A percentile compares a stretch with the other conserved stretches of the same genome.
These are phyloP conservation scores for Diplocarpon mali DNA, from an alignment of 2,329 filamentous ascomycete species.

Conservation along the genomic window DNA sequence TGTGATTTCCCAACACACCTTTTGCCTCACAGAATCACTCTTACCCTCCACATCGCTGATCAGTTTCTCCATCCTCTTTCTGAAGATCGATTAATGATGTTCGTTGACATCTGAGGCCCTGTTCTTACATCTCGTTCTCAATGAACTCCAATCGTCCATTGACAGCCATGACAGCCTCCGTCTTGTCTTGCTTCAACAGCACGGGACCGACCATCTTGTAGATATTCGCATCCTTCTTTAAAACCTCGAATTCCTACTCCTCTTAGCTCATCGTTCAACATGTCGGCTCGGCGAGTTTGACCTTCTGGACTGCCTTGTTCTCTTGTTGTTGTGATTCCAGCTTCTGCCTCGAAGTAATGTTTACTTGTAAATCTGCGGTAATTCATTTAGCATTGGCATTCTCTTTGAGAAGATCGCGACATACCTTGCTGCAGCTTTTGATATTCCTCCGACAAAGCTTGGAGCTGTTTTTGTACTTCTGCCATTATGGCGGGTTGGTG, in stretches of 20 bases:
- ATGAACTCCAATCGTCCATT: constrained; percentile 89
- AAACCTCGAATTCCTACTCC: constrained; percentile 63
- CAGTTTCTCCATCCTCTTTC: constrained; percentile 54
- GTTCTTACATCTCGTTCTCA: constrained; percentile 73
- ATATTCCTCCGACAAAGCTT: constrained; percentile 77
- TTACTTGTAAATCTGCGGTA: constrained; percentile 60
- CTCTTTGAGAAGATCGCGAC: neutral
- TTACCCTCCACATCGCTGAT: constrained; percentile 53
- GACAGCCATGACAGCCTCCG: constrained; percentile 82
- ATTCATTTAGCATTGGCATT: constrained; percentile 5
- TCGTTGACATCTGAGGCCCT: no score
- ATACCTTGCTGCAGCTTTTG: constrained; percentile 74
- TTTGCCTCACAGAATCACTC: constrained; percentile 52
- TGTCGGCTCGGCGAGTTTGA: constrained; percentile 26
- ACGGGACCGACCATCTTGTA: constrained; percentile 95
- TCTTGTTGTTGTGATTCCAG: constrained; percentile 92
- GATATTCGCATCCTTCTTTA: constrained; percentile 76
- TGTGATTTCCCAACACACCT: constrained; percentile 35
- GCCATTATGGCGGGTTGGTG: constrained; percentile 40
- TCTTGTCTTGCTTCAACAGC: constrained; percentile 85
- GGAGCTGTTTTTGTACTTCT: constrained; percentile 65
- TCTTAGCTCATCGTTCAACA: constrained; percentile 9
- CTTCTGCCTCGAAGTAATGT: constrained; percentile 73
- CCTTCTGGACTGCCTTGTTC: constrained; percentile 78
- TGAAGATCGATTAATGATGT: constrained; percentile 25